Evolutionary conservation across 2,329 filamentous ascomycete genomes (phyloP).

Genomic region (Neoscytalidium dimidiatum): DNA sequence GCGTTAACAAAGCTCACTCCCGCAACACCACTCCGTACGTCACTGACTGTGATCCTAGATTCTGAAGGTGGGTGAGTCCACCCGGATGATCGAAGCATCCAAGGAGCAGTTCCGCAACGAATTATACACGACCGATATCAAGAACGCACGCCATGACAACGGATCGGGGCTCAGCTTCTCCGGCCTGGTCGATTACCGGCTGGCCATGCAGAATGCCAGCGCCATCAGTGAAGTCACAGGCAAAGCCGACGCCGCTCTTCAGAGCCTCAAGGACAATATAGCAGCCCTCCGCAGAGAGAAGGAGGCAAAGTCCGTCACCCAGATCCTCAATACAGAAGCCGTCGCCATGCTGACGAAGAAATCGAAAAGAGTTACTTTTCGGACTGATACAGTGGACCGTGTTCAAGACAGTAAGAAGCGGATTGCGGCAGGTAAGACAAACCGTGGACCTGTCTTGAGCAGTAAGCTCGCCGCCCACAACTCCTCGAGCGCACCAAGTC

Average conservation of each 20-base stretch:
- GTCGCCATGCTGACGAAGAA: constrained; percentile 27
- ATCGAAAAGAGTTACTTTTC: constrained; percentile 33
- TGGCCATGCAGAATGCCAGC: constrained; percentile 53
- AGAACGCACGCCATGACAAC: constrained; percentile 42
- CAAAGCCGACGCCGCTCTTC: constrained; percentile 61
- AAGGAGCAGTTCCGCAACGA: constrained; percentile 59
- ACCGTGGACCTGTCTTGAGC: constrained; percentile 9
- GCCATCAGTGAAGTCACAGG: constrained; percentile 53
- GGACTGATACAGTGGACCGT: constrained; percentile 1
- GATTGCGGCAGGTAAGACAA: neutral
- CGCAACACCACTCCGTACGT: neutral
- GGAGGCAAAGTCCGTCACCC: constrained; percentile 53
- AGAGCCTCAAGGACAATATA: constrained; percentile 60
- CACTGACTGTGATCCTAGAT: constrained; percentile 43
- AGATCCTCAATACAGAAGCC: neutral
- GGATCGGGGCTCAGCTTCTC: constrained; percentile 55
- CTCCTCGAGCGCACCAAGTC: constrained; percentile 10
- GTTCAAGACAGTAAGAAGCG: neutral
- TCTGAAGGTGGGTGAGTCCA: constrained; percentile 60
- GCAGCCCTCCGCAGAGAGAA: constrained; percentile 62
- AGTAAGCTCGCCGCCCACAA: neutral
- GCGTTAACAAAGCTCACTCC: constrained; percentile 25
- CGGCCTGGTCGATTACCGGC: constrained; percentile 59
- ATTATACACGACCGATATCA: constrained; percentile 53
- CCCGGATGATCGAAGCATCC: constrained; percentile 55